Evolutionary conservation across 2,329 filamentous ascomycete species (phyloP).

Genomic region (Claviceps pusilla): DNA sequence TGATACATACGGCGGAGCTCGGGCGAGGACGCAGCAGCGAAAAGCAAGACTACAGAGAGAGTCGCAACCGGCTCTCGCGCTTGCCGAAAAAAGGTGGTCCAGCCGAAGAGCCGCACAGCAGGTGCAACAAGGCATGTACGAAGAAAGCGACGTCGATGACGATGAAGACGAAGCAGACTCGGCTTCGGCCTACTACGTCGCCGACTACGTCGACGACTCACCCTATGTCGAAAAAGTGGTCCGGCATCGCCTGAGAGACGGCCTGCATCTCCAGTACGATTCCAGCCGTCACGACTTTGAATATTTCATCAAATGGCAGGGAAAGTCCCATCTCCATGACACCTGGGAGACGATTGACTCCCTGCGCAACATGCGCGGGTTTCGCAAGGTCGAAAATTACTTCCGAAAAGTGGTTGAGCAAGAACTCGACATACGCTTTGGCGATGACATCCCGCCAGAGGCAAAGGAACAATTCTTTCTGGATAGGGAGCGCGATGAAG

Average conservation of each 20-base stretch:
- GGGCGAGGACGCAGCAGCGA: conserved; percentile 53
- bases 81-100: conserved; percentile 80
- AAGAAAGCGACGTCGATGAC: conserved; percentile 51
- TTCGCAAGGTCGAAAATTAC: conserved; percentile 88
- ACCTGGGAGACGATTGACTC: conserved; percentile 78
- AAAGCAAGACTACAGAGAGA: conserved; percentile 63
- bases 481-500: conserved; percentile 81
- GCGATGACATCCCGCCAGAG: conserved; percentile 64
- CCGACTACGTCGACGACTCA: conserved; percentile 57
- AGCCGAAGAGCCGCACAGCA: conserved; percentile 72
- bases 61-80: conserved; percentile 48
- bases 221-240: conserved; percentile 86
- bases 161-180: conserved; percentile 45
- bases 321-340: conserved; percentile 84
- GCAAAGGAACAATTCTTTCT: conserved; percentile 87
- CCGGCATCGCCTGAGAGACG: conserved; percentile 67
- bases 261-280: conserved; percentile 42
- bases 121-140: conserved; percentile 45
- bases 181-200: conserved; percentile 51
- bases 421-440: conserved; percentile 63
- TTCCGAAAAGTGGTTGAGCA: conserved; percentile 68
- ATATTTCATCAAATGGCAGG: conserved; percentile 92
- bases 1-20: conserved; percentile 65
- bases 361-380: conserved; percentile 64
- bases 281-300: conserved; percentile 63